Base-by-base conservation (phyloP, 305 asterid genomes). In the Ruellia speciosa region DNA sequence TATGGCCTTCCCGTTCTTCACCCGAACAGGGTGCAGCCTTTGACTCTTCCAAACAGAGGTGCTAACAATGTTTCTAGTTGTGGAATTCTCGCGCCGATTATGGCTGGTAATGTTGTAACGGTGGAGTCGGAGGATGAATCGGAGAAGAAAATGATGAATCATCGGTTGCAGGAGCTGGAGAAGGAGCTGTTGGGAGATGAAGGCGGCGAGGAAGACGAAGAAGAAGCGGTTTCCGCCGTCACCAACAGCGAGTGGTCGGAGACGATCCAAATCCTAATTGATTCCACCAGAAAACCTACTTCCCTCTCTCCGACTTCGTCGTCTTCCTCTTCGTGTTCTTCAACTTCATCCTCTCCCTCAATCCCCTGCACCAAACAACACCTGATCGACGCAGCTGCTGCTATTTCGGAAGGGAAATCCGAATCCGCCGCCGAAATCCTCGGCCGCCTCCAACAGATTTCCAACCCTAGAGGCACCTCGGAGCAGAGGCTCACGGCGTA, bases 211-310 rank as follows among this genome's bases (percentile, higher is more conserved):
- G 74, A 60, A 52, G 95, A 83, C 1, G 88, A 77, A 7, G 72
- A 50, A 7, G 74, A 60, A 20, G 34, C 66, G 2, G 83, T 77
- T 37, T 86, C 95, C 0, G 86, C 58, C 19, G 76, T 92, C 3
- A 86, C 88, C 3, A 67, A 81, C 74, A 81, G 79, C 72, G 96
- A 77, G 74, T 88, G 93, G 93, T 87, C 89, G 4, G 84, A 82
- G 35, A 78, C 86, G 56, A 77, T 84, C 61, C 87, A 77, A 68
- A 72, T 57, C 66, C 62, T 87, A 41, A 68, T 84, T 0, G 64
- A 37, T 37, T 64, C 83, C 60, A 31, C 66, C 17, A 74, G 66
- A 18, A 74, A 74, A 66, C 76, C 75, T 15, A 63, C 75, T 51
- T 77, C 92, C 7, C 77, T 78, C 0, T 78, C 94, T 41, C 89